Conservation (phyloP, 306 rosid genomes). For the Cotoneaster glaucophyllus region DNA sequence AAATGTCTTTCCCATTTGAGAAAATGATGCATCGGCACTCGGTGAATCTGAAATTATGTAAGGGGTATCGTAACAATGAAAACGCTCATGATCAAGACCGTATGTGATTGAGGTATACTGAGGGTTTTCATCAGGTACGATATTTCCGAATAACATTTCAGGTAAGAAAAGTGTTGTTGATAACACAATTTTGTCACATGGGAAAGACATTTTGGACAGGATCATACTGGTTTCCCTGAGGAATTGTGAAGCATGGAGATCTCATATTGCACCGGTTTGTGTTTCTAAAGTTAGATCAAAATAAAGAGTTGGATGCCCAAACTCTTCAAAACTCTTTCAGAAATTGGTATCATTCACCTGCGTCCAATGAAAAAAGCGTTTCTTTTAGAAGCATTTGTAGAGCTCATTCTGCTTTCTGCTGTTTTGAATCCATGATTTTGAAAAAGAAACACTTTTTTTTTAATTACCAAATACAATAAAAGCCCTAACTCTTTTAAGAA, state of each 20-base stretch:
- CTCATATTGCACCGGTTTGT: not conserved
- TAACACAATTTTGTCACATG: not conserved
- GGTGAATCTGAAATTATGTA: too few relatives aligned
- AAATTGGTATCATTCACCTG: too few relatives aligned
- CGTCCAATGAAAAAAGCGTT: too few relatives aligned
- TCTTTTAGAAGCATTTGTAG: too few relatives aligned
- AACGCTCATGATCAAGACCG: not conserved
- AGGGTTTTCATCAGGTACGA: not conserved
- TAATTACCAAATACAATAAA: too few relatives aligned
- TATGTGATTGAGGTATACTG: not conserved
- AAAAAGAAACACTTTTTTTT: too few relatives aligned
- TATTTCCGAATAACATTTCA: too few relatives aligned
- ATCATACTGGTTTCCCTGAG: not conserved
- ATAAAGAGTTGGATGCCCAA: not conserved
- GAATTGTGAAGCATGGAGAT: not conserved
- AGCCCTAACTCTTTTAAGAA: too few relatives aligned
- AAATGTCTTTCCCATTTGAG: too few relatives aligned
- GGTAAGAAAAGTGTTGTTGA: not conserved
- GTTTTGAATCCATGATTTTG: too few relatives aligned
- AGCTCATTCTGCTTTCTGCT: rapidly evolving
- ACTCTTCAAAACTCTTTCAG: not conserved
- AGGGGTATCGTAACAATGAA: not conserved
- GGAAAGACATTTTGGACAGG: not conserved
- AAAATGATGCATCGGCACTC: too few relatives aligned
- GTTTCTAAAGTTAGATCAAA: not conserved